Evolutionary conservation across 2,329 filamentous ascomycete genomes (phyloP), one percentile per base, ranked within the genome.

Genomic region (Sporothrix pseudoabietina): DNA sequence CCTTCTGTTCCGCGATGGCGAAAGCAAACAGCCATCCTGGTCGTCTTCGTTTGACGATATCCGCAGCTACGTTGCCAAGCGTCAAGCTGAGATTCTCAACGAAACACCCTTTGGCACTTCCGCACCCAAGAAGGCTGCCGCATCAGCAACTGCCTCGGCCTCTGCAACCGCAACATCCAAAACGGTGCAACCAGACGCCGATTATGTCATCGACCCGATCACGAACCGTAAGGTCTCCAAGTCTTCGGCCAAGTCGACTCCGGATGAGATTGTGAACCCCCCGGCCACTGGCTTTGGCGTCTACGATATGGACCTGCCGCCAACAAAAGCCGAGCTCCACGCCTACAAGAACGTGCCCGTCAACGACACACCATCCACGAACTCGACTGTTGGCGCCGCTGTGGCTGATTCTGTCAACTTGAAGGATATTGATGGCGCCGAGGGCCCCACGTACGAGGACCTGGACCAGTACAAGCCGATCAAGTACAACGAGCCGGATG

Each of bases 131-230:
- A 49, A 44, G 22, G 4, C 69, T 4, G 12, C 69, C 10, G 59
- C 69, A 4, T 57, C 30, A 6, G 26, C 71, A 3, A 4, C 77
- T 0, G 57, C 59, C 19, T 22, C 39, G 3, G 32, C 72, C 1
- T 47, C 70, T n/a, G n/a, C 61, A n/a, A 69, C 69, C 9, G 14
- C 77, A 41, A 73, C 32, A n/a, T 35, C 69, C 10, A 71, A 57
- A 4, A 10, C 71, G 1, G 4, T 32, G 30, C 30, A 72, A 26
- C 49, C 78, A 2, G 76, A 78, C 3, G 63, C 77, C 1, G 82
- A 82, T 9, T 85, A 83, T 66, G 78, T 83, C 26, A 88, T 90
- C 59, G 87, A 90, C 73, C 87, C 88, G 3, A 88, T 90, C 74
- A 88, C 87, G 19, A 89, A 89, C 75, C 84, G 87, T 47, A 87